Evolutionary conservation across 495 filamentous ascomycete genomes (phyloP).

Genomic region (Neurospora africana): DNA sequence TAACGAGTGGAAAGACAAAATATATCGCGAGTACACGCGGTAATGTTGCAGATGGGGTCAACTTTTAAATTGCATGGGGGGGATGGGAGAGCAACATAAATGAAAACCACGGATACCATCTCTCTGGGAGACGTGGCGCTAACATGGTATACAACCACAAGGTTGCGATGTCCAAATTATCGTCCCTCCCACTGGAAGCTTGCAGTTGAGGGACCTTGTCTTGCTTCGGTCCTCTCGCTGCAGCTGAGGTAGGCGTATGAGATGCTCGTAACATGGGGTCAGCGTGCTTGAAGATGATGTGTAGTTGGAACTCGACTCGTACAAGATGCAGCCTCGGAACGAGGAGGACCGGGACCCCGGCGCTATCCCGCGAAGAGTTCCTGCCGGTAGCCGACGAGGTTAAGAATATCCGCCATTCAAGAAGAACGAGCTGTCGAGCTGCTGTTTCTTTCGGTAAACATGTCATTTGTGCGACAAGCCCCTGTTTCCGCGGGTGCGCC

Average conservation of each 20-base stretch:
- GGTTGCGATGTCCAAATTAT: slow-evolving; percentile 10
- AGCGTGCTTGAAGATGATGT: background rate
- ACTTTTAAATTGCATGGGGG: slow-evolving; percentile 8
- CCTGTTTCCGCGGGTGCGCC: background rate
- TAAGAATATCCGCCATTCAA: background rate
- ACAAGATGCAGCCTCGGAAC: background rate
- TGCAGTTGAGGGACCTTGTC: slow-evolving; percentile 6
- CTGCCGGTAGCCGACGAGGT: background rate
- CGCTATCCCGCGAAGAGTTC: background rate
- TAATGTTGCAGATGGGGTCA: slow-evolving; percentile 14
- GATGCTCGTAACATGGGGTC: background rate
- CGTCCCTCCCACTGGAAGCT: slow-evolving; percentile 4
- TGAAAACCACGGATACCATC: slow-evolving; percentile 14
- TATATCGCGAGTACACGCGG: slow-evolving; percentile 8
- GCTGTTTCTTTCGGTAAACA: background rate
- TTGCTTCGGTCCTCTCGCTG: background rate
- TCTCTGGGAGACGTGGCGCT: slow-evolving; percentile 8
- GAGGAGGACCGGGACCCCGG: background rate
- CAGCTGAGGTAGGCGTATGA: background rate
- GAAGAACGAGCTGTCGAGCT: background rate
- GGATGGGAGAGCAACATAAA: slow-evolving; percentile 16
- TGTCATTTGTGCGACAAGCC: background rate
- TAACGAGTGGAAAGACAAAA: background rate
- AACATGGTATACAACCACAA: slow-evolving; percentile 1
- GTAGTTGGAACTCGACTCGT: background rate